Conservation (phyloP, 495 filamentous ascomycete species). For the Cercophora newfieldiana region DNA sequence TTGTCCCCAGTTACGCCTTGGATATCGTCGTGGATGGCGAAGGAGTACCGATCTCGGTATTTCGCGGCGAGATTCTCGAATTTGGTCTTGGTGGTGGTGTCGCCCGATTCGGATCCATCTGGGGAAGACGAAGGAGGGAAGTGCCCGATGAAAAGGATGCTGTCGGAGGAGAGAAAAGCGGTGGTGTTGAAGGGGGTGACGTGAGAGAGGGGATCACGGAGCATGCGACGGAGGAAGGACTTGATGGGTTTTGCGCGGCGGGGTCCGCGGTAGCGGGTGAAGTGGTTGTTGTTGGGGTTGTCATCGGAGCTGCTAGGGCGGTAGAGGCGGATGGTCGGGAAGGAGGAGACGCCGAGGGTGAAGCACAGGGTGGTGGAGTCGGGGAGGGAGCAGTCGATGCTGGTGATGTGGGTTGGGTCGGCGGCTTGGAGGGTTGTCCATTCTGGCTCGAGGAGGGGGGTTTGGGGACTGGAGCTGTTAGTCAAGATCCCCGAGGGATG, state of each 20-base stretch:
- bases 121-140: too few relatives aligned
- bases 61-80: slow-evolving; percentile 33
- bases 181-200: slow-evolving; percentile 32
- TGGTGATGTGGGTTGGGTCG: slow-evolving; percentile 32
- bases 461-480: slow-evolving; percentile 26
- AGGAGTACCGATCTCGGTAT: slow-evolving; percentile 43
- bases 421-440: slow-evolving; percentile 35
- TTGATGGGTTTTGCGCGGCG: slow-evolving; percentile 40
- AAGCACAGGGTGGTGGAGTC: slow-evolving; percentile 36
- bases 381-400: slow-evolving; percentile 44
- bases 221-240: slow-evolving; percentile 40
- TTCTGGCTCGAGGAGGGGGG: slow-evolving; percentile 41
- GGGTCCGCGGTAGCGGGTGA: slow-evolving; percentile 42
- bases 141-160: slow-evolving; percentile 45
- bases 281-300: slow-evolving; percentile 21
- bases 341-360: slow-evolving; percentile 43
- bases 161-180: slow-evolving; percentile 40
- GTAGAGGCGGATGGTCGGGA: slow-evolving; percentile 51
- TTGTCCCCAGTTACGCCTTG: neutral
- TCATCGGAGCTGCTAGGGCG: slow-evolving; percentile 4
- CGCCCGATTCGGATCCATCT: too few relatives aligned
- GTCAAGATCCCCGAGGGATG: neutral
- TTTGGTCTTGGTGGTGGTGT: slow-evolving; percentile 21
- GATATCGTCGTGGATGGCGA: slow-evolving; percentile 34
- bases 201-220: slow-evolving; percentile 35